These are phyloP conservation scores for Phytophthora parvispora DNA, from an alignment of 352 stramenopile genomes.

Conservation along the genomic window DNA sequence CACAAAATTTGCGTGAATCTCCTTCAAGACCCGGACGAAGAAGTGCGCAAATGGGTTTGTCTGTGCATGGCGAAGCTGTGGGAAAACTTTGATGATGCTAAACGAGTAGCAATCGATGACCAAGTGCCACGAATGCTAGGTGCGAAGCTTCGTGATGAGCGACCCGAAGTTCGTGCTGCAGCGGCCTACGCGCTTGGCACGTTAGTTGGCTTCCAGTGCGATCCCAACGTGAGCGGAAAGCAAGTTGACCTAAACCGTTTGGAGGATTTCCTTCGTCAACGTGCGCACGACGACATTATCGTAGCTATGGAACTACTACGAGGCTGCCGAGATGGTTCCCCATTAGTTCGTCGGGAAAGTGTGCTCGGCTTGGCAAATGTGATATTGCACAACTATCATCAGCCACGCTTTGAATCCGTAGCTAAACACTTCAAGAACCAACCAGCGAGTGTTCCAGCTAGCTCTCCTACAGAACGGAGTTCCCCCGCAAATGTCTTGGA, in stretches of 20 bases:
- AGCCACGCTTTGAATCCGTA: slow-evolving; percentile 86
- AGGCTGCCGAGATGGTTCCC: slow-evolving; percentile 83
- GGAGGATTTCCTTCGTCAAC: slow-evolving; percentile 70
- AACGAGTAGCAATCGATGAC: slow-evolving; percentile 88
- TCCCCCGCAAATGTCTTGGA: slow-evolving; percentile 10
- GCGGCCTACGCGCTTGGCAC: slow-evolving; percentile 95
- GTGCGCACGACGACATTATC: slow-evolving; percentile 74
- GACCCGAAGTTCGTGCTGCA: slow-evolving; percentile 93
- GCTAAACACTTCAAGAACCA: slow-evolving; percentile 85
- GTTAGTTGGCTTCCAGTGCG: slow-evolving; percentile 89
- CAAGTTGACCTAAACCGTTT: slow-evolving; percentile 57
- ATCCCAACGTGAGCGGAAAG: slow-evolving; percentile 59
- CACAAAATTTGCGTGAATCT: slow-evolving; percentile 82
- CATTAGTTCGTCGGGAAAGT: slow-evolving; percentile 86
- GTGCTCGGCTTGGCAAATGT: slow-evolving; percentile 88
- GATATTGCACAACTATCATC: slow-evolving; percentile 90
- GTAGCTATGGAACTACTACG: slow-evolving; percentile 76
- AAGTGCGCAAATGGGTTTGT: slow-evolving; percentile 89
- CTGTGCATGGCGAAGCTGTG: slow-evolving; percentile 97
- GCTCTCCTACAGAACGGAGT: slow-evolving; percentile 1
- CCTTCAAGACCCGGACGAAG: slow-evolving; percentile 67
- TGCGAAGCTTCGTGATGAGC: slow-evolving; percentile 84
- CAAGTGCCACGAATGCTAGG: slow-evolving; percentile 90
- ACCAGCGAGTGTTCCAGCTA: slow-evolving; percentile 10
- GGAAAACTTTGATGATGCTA: slow-evolving; percentile 93